Percentiles rank a stretch among this genome's conserved stretches.
These are phyloP conservation scores for Oenanthe sinensis DNA, from an alignment of 129 eudicot genomes.

Conservation along the genomic window DNA sequence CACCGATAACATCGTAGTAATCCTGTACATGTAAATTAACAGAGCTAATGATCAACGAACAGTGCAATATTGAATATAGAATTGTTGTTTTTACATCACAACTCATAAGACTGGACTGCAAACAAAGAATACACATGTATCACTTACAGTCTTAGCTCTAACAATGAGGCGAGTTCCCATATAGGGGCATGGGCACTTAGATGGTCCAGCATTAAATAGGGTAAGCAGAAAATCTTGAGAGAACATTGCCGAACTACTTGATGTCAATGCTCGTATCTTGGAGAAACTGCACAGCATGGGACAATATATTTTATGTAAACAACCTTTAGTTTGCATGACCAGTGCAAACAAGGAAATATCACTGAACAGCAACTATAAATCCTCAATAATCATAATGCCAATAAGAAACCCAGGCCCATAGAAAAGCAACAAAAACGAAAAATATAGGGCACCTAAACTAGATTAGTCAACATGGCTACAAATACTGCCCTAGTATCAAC, in stretches of 20 bases:
- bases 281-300: slow-evolving; percentile 34
- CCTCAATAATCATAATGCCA: background rate
- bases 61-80: background rate
- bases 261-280: slow-evolving; percentile 45
- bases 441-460: background rate
- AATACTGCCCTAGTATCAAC: background rate
- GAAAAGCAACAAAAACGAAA: background rate
- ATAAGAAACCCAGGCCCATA: background rate
- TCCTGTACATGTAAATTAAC: slow-evolving; percentile 40
- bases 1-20: slow-evolving; percentile 75
- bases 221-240: slow-evolving; percentile 44
- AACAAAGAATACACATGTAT: background rate
- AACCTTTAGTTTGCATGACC: background rate
- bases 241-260: slow-evolving; percentile 38
- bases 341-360: background rate
- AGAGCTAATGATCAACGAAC: background rate
- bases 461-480: background rate
- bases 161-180: slow-evolving; percentile 55
- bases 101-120: too few relatives aligned
- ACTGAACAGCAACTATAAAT: background rate
- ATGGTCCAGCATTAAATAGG: slow-evolving; percentile 31
- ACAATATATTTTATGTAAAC: background rate
- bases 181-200: slow-evolving; percentile 23
- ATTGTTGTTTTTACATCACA: background rate
- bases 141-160: slow-evolving; percentile 74